Conservation (phyloP, 768 basidiomycete species). For the Tricholomella constricta region DNA sequence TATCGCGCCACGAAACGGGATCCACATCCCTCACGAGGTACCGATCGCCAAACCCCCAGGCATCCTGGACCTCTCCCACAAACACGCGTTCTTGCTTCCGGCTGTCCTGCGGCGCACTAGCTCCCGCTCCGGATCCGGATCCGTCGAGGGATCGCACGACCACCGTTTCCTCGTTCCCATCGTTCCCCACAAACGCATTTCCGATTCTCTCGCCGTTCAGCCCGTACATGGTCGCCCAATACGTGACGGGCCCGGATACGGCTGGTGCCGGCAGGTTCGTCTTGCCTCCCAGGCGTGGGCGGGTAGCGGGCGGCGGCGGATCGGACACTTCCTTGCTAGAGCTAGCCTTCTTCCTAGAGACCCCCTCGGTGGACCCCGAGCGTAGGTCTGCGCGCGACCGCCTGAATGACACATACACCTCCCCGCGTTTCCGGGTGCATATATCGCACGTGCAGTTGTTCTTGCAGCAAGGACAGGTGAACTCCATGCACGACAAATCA, state of each 20-base stretch:
- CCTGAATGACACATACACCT: constrained; percentile 36
- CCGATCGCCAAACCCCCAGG: constrained; percentile 27
- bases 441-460: constrained; percentile 49
- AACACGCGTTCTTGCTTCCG: constrained; percentile 23
- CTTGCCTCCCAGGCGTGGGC: constrained; percentile 6
- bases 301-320: not conserved
- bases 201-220: constrained; percentile 29
- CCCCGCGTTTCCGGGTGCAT: constrained; percentile 48
- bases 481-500: constrained; percentile 19
- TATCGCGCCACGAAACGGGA: constrained; percentile 11
- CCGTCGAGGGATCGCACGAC: constrained; percentile 9
- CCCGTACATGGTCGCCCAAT: constrained; percentile 34
- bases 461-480: constrained; percentile 48
- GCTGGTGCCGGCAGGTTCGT: constrained; percentile 9
- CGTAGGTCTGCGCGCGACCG: no score
- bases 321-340: not conserved
- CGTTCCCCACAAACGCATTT: constrained; percentile 23
- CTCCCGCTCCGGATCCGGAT: not conserved
- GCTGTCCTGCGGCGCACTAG: not conserved
- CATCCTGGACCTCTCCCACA: constrained; percentile 31
- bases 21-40: constrained; percentile 12
- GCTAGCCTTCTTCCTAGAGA: not conserved
- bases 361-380: not conserved
- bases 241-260: constrained; percentile 20
- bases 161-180: constrained; percentile 23